Evolutionary conservation across 225 moss, liverwort and hornwort species (phyloP).

Genomic region (Sphagnum tenellum): DNA sequence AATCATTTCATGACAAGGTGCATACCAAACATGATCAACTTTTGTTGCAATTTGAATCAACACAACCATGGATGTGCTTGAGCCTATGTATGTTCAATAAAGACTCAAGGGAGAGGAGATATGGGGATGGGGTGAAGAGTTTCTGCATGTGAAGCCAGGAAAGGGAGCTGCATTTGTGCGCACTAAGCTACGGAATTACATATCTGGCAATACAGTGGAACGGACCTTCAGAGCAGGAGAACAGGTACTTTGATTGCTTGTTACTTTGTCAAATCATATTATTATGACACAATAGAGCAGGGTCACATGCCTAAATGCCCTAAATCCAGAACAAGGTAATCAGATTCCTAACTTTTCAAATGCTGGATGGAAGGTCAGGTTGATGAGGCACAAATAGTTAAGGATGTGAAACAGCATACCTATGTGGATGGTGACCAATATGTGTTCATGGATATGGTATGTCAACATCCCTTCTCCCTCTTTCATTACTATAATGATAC

Average conservation of each 20-base stretch:
- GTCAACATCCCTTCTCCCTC: background rate
- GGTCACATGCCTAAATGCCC: background rate
- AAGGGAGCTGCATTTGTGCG: conserved; percentile 99
- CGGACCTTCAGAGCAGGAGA: conserved; percentile 94
- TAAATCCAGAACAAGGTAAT: background rate
- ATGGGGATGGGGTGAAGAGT: conserved; percentile 45
- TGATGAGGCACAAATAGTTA: conserved; percentile 54
- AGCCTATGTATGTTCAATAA: background rate
- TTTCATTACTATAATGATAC: background rate
- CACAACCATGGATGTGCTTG: background rate
- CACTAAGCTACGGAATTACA: conserved; percentile 84
- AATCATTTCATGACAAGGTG: background rate
- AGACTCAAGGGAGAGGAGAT: background rate
- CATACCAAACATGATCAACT: background rate
- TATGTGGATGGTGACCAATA: conserved; percentile 91
- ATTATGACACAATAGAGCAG: no score
- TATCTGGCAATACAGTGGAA: conserved; percentile 91
- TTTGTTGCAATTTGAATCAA: background rate
- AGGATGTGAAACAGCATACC: conserved; percentile 90
- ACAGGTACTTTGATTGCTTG: conserved; percentile 23
- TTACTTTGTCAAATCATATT: no score
- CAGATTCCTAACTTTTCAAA: background rate
- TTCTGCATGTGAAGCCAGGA: conserved; percentile 97
- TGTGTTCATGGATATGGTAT: conserved; percentile 99
- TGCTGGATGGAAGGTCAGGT: conserved; percentile 25